Conservation (phyloP, 1,139 yeast genomes). For the Debaryomyces psychrophilus region DNA sequence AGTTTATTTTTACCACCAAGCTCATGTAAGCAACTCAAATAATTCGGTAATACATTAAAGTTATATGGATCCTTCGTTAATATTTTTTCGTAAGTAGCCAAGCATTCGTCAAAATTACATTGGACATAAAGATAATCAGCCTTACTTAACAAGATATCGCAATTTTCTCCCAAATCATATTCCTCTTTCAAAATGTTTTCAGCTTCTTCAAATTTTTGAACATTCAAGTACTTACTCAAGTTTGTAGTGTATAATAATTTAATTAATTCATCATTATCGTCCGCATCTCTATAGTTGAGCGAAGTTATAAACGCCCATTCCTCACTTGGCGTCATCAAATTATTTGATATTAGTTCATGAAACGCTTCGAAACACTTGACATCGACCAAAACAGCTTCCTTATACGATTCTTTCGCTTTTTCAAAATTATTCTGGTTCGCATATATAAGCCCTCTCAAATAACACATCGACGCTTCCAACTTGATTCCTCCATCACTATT, state of each 20-base stretch:
- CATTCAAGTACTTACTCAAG: conserved; percentile 72
- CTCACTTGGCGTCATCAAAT: conserved; percentile 79
- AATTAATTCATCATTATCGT: conserved; percentile 79
- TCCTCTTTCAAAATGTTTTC: conserved; percentile 69
- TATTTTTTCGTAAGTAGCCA: conserved; percentile 69
- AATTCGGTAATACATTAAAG: conserved; percentile 74
- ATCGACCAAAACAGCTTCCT: conserved; percentile 85
- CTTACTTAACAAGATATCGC: conserved; percentile 67
- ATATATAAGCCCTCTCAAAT: conserved; percentile 79
- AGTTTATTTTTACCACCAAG: conserved; percentile 80
- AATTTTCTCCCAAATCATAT: conserved; percentile 67
- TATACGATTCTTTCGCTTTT: conserved; percentile 82
- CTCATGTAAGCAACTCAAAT: conserved; percentile 84
- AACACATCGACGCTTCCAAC: conserved; percentile 86
- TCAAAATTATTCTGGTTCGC: conserved; percentile 85
- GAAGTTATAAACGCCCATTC: conserved; percentile 79
- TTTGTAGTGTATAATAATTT: conserved; percentile 74
- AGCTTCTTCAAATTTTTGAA: conserved; percentile 63
- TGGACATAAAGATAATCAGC: conserved; percentile 77
- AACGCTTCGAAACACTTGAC: conserved; percentile 94
- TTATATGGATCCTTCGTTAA: conserved; percentile 70
- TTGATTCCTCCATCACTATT: conserved; percentile 76
- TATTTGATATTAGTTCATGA: conserved; percentile 72
- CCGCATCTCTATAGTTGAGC: conserved; percentile 74
- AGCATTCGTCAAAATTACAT: conserved; percentile 79